Conservation (phyloP, 176 grass and related monocot genomes). For the Juncus inflexus region DNA sequence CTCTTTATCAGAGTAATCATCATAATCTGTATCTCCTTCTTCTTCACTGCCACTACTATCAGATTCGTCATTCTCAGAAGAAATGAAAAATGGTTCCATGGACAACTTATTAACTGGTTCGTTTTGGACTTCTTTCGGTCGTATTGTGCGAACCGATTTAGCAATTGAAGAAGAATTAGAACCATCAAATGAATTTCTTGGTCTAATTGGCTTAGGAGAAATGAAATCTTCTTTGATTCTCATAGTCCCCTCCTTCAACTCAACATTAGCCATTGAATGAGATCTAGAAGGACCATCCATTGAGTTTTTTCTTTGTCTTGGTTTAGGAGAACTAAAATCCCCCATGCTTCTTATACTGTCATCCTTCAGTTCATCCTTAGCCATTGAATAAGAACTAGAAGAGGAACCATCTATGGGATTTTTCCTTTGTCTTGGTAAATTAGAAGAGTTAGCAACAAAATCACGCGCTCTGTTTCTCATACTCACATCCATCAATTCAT, state of each 20-base stretch:
- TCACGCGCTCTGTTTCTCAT: conserved; percentile 26
- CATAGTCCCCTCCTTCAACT: no score
- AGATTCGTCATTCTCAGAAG: conserved; percentile 42
- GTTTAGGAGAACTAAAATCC: no score
- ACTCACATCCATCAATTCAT: conserved; percentile 69
- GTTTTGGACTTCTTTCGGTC: conserved; percentile 32
- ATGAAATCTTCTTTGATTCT: no score
- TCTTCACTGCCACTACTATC: conserved; percentile 53
- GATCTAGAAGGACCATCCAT: no score
- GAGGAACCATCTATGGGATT: no score
- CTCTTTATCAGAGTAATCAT: conserved; percentile 38
- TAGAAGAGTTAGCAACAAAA: not conserved
- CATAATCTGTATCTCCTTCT: conserved; percentile 17
- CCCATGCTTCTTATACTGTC: no score
- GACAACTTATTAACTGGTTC: conserved; percentile 17
- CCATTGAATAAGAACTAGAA: no score
- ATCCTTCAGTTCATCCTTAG: no score
- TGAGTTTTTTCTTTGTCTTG: no score
- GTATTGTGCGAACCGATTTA: conserved; percentile 58
- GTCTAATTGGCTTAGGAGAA: no score
- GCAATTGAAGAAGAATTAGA: conserved; percentile 17
- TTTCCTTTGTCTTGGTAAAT: no score
- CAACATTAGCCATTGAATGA: no score
- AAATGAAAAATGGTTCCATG: conserved; percentile 34
- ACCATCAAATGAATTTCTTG: not conserved